A percentile compares a stretch with the other conserved stretches of the same genome.
phyloP scores from a whole-genome alignment of 306 rosid genomes.

The Lotus japonicus region DNA sequence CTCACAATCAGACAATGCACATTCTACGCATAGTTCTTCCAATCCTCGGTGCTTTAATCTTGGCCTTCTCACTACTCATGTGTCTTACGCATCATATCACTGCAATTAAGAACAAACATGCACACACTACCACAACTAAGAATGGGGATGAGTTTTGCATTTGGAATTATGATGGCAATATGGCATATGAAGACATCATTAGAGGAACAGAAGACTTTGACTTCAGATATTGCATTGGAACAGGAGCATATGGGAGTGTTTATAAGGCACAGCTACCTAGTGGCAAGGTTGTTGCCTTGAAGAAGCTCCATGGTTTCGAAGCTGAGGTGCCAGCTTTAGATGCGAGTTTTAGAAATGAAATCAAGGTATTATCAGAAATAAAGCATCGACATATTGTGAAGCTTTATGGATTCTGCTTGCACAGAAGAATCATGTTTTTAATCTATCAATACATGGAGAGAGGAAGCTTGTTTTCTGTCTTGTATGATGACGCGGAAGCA shows the following conservation, averaged over 20 bases:
- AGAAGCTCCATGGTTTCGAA: constrained; percentile 10
- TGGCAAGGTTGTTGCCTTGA: constrained; percentile 11
- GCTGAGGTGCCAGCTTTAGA: neutral
- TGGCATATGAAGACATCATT: neutral
- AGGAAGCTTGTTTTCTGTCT: constrained; percentile 10
- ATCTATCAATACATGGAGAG: constrained; percentile 10
- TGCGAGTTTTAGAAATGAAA: constrained; percentile 20
- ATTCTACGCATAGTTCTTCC: neutral
- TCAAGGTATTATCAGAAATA: constrained; percentile 7
- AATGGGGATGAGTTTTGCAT: neutral
- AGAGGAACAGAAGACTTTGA: neutral
- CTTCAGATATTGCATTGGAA: constrained; percentile 1
- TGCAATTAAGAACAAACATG: neutral
- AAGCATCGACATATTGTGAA: neutral
- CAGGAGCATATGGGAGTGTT: constrained; percentile 15
- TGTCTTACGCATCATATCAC: neutral
- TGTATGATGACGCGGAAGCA: neutral
- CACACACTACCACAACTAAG: neutral
- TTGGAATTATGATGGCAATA: constrained; percentile 4
- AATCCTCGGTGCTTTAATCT: neutral
- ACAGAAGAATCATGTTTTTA: constrained; percentile 12
- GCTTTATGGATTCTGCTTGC: constrained; percentile 17
- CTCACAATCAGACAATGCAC: neutral
- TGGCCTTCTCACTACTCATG: neutral
- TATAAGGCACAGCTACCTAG: neutral